Conservation (phyloP, 2,329 filamentous ascomycete species). For the Trichoderma atrobrunneum region DNA sequence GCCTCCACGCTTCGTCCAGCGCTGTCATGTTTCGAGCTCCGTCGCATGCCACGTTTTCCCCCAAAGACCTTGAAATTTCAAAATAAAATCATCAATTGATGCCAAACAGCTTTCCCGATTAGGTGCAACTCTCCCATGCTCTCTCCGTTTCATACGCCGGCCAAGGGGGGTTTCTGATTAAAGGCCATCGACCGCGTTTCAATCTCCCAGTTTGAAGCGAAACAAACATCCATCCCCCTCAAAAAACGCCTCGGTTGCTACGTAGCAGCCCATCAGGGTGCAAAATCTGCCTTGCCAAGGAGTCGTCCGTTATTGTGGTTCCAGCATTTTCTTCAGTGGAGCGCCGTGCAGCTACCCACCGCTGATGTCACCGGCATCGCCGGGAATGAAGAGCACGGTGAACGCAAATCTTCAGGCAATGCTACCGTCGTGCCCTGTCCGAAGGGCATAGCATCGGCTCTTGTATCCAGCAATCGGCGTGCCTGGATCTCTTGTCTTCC, state of each 20-base stretch:
- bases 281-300: constrained; percentile 15
- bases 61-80: not conserved
- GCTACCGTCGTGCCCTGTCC: not conserved
- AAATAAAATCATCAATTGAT: not conserved
- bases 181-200: constrained; percentile 2
- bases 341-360: not conserved
- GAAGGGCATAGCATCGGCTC: constrained; percentile 5
- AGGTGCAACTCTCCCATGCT: not conserved
- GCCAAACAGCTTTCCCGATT: not conserved
- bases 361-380: constrained; percentile 14
- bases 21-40: not conserved
- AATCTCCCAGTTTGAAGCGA: not conserved
- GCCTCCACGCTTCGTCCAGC: not conserved
- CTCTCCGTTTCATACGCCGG: not conserved
- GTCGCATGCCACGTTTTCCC: constrained; percentile 1
- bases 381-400: constrained; percentile 8
- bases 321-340: constrained; percentile 5
- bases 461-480: not conserved
- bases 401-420: not conserved
- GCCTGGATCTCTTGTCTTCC: not conserved
- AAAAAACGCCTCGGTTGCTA: constrained; percentile 10
- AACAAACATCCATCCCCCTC: not conserved
- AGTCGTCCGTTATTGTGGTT: not conserved
- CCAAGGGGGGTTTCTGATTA: constrained; percentile 7
- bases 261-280: constrained; percentile 14